A percentile compares a stretch with the other conserved stretches of the same genome.
These are phyloP conservation scores for Gnetum montanum DNA, from an alignment of 75 land plant genomes.

Conservation along the genomic window DNA sequence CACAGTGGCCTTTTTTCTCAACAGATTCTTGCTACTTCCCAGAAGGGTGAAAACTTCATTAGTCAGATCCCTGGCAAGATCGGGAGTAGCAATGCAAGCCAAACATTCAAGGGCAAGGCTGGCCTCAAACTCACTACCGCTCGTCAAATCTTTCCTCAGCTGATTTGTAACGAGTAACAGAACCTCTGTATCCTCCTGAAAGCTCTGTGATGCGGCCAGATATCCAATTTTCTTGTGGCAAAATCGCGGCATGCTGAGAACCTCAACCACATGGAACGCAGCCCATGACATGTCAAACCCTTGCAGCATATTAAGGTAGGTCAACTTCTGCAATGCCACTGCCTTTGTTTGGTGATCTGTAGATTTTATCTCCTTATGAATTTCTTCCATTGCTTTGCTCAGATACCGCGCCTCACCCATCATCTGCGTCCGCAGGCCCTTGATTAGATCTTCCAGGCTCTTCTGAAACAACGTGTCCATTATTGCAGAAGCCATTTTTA, in stretches of 20 bases:
- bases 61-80: conserved; percentile 66
- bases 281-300: conserved; percentile 61
- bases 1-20: conserved; percentile 52
- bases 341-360: conserved; percentile 68
- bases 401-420: conserved; percentile 42
- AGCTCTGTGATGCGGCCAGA: conserved; percentile 72
- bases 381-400: conserved; percentile 58
- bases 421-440: conserved; percentile 46
- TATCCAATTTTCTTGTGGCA: conserved; percentile 59
- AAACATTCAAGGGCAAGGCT: conserved; percentile 61
- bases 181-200: conserved; percentile 57
- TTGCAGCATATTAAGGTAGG: conserved; percentile 67
- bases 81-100: conserved; percentile 36
- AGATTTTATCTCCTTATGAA: conserved; percentile 77
- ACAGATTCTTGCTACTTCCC: conserved; percentile 16
- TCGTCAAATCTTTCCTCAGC: conserved; percentile 75
- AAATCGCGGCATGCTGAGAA: conserved; percentile 55
- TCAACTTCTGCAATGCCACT: conserved; percentile 72
- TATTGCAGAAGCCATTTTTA: conserved; percentile 9
- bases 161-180: conserved; percentile 69
- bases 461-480: conserved; percentile 87
- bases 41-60: conserved; percentile 57
- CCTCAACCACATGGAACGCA: conserved; percentile 71
- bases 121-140: conserved; percentile 34
- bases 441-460: conserved; percentile 74